A percentile compares a stretch with the other conserved stretches of the same genome.
These are phyloP conservation scores for Paecilomyces variotii DNA, from an alignment of 2,329 filamentous ascomycete species.

Conservation along the genomic window DNA sequence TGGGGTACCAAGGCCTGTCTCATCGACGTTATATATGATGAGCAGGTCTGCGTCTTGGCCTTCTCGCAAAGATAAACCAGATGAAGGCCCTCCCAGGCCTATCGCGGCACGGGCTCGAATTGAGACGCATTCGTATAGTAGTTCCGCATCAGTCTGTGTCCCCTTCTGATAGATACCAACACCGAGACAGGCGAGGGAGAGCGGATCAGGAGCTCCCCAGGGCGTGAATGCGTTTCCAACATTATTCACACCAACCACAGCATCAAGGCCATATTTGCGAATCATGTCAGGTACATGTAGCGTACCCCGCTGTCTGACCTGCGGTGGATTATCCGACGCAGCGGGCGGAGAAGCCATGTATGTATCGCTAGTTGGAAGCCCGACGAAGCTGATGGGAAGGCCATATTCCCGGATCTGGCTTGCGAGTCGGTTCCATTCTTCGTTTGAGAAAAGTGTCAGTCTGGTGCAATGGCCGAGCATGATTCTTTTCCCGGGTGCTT, in stretches of 20 bases:
- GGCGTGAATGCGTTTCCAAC: slow-evolving; percentile 69
- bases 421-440: slow-evolving; percentile 45
- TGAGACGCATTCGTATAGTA: slow-evolving; percentile 50
- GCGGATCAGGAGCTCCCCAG: slow-evolving; percentile 58
- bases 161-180: slow-evolving; percentile 63
- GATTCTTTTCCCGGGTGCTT: slow-evolving; percentile 40
- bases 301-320: slow-evolving; percentile 46
- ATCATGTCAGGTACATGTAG: slow-evolving; percentile 56
- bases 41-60: slow-evolving; percentile 14
- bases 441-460: slow-evolving; percentile 47
- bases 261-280: slow-evolving; percentile 48
- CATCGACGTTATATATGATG: slow-evolving; percentile 20
- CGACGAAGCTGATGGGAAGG: slow-evolving; percentile 59
- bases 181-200: slow-evolving; percentile 54
- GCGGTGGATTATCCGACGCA: slow-evolving; percentile 7
- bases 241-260: slow-evolving; percentile 61
- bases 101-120: slow-evolving; percentile 33
- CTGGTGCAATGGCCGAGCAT: slow-evolving; percentile 63
- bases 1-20: slow-evolving; percentile 20
- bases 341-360: slow-evolving; percentile 57
- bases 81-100: slow-evolving; percentile 12
- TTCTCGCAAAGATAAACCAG: slow-evolving; percentile 5
- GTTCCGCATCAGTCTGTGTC: slow-evolving; percentile 49
- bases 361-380: slow-evolving; percentile 61
- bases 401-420: slow-evolving; percentile 37